Evolutionary conservation across 495 filamentous ascomycete species (phyloP), one percentile per base, ranked within the genome.

Genomic region (Lineolata rhizophorae): DNA sequence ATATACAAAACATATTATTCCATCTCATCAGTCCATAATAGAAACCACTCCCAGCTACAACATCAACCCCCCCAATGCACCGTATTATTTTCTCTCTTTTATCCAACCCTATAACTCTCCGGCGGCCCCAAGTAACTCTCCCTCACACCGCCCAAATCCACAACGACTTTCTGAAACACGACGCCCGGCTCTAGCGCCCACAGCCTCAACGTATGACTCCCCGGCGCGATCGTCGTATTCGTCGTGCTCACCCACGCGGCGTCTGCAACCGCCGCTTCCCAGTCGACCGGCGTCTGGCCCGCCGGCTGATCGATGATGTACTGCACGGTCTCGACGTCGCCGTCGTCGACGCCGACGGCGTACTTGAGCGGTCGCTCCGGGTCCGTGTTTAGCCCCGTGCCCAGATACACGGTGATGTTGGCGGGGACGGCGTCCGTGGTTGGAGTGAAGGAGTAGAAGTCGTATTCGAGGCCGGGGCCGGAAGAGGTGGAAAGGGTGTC

Each of bases 61-160:
- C n/a, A n/a, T n/a, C n/a, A n/a, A n/a, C n/a, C n/a, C n/a, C n/a
- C n/a, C n/a, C n/a, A n/a, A n/a, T n/a, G n/a, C n/a, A n/a, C n/a
- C n/a, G n/a, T n/a, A n/a, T n/a, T n/a, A n/a, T n/a, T 32, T 32
- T 13, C 29, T 38, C 30, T 27, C 29, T 20, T 17, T 24, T 28
- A 19, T 8, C 42, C 38, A 20, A 65, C 58, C 20, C 55, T 52
- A 33, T 60, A 62, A 36, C 69, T 74, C 62, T 75, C 70, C 3
- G 72, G 71, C 33, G 75, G 74, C 1, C 74, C 75, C 25, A 78
- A 46, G 47, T 76, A 79, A 31, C 63, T 70, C 18, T 53, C 46
- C 31, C 65, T 53, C 4, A 76, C 64, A n/a, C 73, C 74, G 1
- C 74, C 75, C 29, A 79, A 38, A 49, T 81, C 57, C 3, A 79